Percentiles rank a stretch among this genome's conserved stretches.
phyloP scores from a whole-genome alignment of 345 rosid genomes.

The Orychophragmus violaceus region DNA sequence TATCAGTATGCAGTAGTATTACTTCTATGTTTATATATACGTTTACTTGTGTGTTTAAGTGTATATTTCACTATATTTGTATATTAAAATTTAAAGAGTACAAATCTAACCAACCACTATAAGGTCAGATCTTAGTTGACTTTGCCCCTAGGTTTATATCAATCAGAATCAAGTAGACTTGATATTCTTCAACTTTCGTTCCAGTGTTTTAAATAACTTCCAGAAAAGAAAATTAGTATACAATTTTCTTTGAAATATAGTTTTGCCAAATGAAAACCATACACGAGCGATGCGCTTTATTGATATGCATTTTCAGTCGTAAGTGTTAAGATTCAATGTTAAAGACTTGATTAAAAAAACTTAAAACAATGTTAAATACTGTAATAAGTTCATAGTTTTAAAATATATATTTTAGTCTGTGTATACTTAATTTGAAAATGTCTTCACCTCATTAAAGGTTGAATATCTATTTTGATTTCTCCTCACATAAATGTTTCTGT shows the following conservation, averaged over 20 bases:
- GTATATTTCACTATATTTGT: background rate
- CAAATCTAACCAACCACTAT: constrained; percentile 35
- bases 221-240: too few species aligned
- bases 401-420: background rate
- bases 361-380: background rate
- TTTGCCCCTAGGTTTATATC: constrained; percentile 16
- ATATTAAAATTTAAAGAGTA: constrained; percentile 13
- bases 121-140: constrained; percentile 17
- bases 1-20: too few species aligned
- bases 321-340: background rate
- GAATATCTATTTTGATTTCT: background rate
- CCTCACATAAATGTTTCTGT: background rate
- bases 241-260: background rate
- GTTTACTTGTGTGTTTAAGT: background rate
- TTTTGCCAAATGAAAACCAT: too few species aligned
- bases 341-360: background rate
- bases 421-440: background rate
- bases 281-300: background rate
- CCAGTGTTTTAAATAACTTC: background rate
- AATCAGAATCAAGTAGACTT: constrained; percentile 24
- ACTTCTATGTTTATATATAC: background rate
- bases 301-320: background rate
- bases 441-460: background rate
- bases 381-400: background rate
- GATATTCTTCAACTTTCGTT: constrained; percentile 18